Evolutionary conservation across 257 asterid genomes (phyloP).

Genomic region (Ilex aquifolium): DNA sequence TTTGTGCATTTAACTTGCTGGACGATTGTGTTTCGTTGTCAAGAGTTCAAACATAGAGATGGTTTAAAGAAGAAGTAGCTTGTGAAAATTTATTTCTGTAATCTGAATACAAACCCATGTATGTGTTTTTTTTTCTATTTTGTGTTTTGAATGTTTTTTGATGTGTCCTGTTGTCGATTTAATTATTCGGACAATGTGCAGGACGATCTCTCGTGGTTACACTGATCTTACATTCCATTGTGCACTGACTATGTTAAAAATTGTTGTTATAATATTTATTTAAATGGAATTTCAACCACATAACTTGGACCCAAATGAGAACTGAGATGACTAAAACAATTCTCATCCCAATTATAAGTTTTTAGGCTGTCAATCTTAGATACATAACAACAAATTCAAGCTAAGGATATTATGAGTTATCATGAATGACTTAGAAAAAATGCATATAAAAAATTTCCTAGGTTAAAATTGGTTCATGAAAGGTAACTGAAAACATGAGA

Average conservation of each 20-base stretch:
- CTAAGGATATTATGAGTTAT: no score
- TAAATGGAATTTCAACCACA: not conserved
- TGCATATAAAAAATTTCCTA: no score
- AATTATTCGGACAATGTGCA: slow-evolving; percentile 26
- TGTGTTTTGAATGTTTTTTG: not conserved
- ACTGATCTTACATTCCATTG: slow-evolving; percentile 75
- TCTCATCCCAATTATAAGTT: no score
- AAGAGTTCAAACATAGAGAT: slow-evolving; percentile 21
- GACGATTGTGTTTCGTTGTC: slow-evolving; percentile 4
- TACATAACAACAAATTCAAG: no score
- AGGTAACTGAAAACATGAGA: no score
- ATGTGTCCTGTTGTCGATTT: not conserved
- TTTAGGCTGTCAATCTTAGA: not conserved
- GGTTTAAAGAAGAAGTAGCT: slow-evolving; percentile 23
- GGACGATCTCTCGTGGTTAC: slow-evolving; percentile 95
- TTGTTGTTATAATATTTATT: no score
- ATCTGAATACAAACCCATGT: slow-evolving; percentile 9
- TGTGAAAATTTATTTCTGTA: not conserved
- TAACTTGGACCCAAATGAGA: not conserved
- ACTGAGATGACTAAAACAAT: no score
- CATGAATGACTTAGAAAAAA: no score
- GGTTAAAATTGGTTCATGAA: no score
- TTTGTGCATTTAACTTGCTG: not conserved
- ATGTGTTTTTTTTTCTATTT: slow-evolving; percentile 2
- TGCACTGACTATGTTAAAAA: slow-evolving; percentile 37